Conservation (phyloP, 2,329 filamentous ascomycete genomes). For the Penicillium sp. region DNA sequence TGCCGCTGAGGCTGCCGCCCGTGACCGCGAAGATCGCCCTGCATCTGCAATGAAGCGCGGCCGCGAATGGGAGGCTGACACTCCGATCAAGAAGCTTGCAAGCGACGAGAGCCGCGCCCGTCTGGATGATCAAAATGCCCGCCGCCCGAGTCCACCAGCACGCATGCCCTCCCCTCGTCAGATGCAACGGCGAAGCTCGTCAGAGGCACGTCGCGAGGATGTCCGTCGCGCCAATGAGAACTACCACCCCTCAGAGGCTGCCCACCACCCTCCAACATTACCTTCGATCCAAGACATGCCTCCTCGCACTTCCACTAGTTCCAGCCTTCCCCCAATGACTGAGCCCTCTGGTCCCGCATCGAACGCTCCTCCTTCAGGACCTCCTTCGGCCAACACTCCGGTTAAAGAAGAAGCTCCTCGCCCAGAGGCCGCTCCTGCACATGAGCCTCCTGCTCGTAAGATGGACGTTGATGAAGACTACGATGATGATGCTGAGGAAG, state of each 20-base stretch:
- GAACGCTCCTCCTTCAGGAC: slow-evolving; percentile 42
- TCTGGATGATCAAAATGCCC: slow-evolving; percentile 76
- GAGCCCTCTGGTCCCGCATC: slow-evolving; percentile 41
- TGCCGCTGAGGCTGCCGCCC: slow-evolving; percentile 65
- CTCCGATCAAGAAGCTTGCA: slow-evolving; percentile 72
- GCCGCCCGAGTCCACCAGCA: slow-evolving; percentile 61
- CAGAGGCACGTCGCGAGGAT: slow-evolving; percentile 64
- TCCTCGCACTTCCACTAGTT: slow-evolving; percentile 46
- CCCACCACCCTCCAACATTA: slow-evolving; percentile 71
- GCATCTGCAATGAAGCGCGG: slow-evolving; percentile 76
- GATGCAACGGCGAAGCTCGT: slow-evolving; percentile 71
- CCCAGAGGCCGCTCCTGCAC: slow-evolving; percentile 51
- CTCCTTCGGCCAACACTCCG: slow-evolving; percentile 50
- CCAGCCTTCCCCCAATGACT: slow-evolving; percentile 57
- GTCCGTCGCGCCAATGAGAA: slow-evolving; percentile 69
- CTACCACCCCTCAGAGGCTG: slow-evolving; percentile 89
- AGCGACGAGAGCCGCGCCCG: slow-evolving; percentile 84
- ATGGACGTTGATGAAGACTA: slow-evolving; percentile 98
- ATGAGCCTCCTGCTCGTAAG: slow-evolving; percentile 84
- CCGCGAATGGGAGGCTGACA: slow-evolving; percentile 89
- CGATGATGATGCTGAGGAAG: slow-evolving; percentile 88
- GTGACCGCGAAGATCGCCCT: slow-evolving; percentile 68
- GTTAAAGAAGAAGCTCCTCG: slow-evolving; percentile 54
- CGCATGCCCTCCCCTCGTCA: slow-evolving; percentile 63
- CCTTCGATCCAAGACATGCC: slow-evolving; percentile 49